A percentile compares a stretch with the other conserved stretches of the same genome.
phyloP scores from a whole-genome alignment of 1,139 yeast species.

The Yamadazyma sp. region DNA sequence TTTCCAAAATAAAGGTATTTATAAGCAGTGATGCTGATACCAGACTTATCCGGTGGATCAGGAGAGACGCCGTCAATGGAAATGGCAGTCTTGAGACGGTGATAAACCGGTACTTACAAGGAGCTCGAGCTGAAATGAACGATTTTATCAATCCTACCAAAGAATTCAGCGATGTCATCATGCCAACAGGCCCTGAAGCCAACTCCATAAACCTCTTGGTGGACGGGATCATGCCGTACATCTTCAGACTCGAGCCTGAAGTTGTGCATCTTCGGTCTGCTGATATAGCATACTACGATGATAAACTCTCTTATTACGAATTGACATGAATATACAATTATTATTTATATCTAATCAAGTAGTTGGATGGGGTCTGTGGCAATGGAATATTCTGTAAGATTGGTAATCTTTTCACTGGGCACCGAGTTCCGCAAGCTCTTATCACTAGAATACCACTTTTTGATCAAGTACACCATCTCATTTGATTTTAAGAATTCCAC shows the following conservation, averaged over 20 bases:
- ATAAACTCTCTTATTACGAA: constrained; percentile 54
- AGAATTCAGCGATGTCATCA: constrained; percentile 74
- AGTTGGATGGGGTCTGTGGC: constrained; percentile 53
- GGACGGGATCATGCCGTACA: constrained; percentile 59
- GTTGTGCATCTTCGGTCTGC: constrained; percentile 21
- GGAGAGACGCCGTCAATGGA: constrained; percentile 38
- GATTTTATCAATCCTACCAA: constrained; percentile 75
- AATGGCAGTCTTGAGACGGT: constrained; percentile 37
- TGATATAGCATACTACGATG: constrained; percentile 34
- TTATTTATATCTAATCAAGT: constrained; percentile 1
- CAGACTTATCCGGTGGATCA: constrained; percentile 73
- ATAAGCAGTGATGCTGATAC: constrained; percentile 88
- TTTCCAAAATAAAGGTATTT: constrained; percentile 69
- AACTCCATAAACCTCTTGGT: constrained; percentile 66
- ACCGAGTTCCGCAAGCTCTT: constrained; percentile 59
- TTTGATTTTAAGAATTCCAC: constrained; percentile 34
- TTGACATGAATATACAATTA: constrained; percentile 24
- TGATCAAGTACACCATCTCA: constrained; percentile 64
- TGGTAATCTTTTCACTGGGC: constrained; percentile 34
- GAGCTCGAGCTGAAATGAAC: constrained; percentile 75
- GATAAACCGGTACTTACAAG: constrained; percentile 58
- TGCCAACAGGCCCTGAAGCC: constrained; percentile 71
- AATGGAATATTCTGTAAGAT: constrained; percentile 37
- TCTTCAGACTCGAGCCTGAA: constrained; percentile 24
- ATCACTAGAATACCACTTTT: constrained; percentile 65